Conservation (phyloP, 176 grass and related monocot genomes). For the Juncus inflexus region DNA sequence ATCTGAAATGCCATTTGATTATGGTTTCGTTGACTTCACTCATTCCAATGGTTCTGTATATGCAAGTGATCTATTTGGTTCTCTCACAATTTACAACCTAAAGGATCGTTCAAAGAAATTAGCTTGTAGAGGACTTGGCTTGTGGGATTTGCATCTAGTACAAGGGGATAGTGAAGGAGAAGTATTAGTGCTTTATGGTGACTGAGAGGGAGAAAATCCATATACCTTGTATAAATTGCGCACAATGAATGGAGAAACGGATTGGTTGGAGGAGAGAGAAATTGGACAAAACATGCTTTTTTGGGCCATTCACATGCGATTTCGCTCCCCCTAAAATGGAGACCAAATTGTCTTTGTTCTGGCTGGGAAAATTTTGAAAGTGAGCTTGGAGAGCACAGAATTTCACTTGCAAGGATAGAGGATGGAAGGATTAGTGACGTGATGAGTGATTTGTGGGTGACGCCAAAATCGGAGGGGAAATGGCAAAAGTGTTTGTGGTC, state of each 20-base stretch:
- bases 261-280: neutral
- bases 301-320: neutral
- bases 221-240: constrained; percentile 6
- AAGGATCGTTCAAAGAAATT: neutral
- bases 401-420: neutral
- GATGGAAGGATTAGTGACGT: neutral
- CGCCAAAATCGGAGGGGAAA: neutral
- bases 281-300: constrained; percentile 6
- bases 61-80: too few relatives aligned
- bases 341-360: constrained; percentile 5
- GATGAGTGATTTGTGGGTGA: neutral
- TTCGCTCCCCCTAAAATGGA: neutral
- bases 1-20: neutral
- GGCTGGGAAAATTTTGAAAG: too few relatives aligned
- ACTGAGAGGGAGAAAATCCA: too few relatives aligned
- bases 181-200: neutral
- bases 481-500: constrained; percentile 3
- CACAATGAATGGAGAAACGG: neutral
- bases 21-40: neutral
- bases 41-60: constrained; percentile 3
- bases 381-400: neutral
- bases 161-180: neutral
- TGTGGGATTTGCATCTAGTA: neutral
- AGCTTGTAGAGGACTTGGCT: neutral
- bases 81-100: neutral